Evolutionary conservation across 768 basidiomycete genomes (phyloP), one percentile per base, ranked within the genome.

Genomic region (Mrakia frigida): DNA sequence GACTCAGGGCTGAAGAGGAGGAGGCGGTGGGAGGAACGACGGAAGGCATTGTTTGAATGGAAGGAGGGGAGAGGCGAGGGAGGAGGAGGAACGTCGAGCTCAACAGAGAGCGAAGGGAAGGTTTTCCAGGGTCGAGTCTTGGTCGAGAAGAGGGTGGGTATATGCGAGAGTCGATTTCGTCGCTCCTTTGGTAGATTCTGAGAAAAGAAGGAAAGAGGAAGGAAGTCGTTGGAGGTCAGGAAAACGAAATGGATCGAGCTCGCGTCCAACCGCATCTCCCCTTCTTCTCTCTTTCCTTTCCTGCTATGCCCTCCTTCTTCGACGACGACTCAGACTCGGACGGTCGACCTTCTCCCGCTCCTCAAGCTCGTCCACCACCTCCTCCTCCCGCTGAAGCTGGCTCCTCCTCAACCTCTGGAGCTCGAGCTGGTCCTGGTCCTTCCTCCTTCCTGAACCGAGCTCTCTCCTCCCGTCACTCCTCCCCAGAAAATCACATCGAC

Each of bases 261-360:
- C 28, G 33, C 31, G 31, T 39, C 13, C 65, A 68, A 21, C 35
- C 23, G 5, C 25, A n/a, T 39, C 33, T 2, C 23, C 25, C 35
- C 9, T 3, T 9, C 18, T 39, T 6, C 65, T 11, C 23, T 39
- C 39, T 23, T 4, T 18, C 39, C 9, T 25, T 23, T 25, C 2
- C 14, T 37, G 2, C 35, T 16, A 75, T 75, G 74, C 67, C 74
- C 68, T 70, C 68, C 74, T 75, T 75, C 69, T 75, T 75, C 43
- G 74, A 68, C n/a, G 68, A 75, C 69, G 67, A 70, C 13, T 72
- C 70, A 37, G 65, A 68, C 59, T 50, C 50, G 41, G 69, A 75
- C 56, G 68, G 16, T 5, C 35, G 35, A 50, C 35, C 39, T 21
- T 23, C 68, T 35, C 35, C 74, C 13, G 46, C 39, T 41, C 53